phyloP scores from a whole-genome alignment of 495 filamentous ascomycete species.

The Neurospora sublineolata region DNA sequence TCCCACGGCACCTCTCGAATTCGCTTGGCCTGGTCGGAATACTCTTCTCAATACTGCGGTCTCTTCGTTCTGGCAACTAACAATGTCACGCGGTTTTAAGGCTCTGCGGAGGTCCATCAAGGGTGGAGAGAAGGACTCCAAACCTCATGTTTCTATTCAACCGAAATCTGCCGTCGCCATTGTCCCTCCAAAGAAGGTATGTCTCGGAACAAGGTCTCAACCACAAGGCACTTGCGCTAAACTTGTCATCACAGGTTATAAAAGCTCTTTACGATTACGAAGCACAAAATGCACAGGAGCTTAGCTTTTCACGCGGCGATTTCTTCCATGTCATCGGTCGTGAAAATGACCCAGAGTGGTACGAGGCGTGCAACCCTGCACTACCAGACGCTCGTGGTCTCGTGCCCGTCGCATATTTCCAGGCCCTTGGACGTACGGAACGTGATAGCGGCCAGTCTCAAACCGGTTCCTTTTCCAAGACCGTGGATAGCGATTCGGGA shows the following conservation, averaged over 20 bases:
- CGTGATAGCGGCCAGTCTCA: constrained; percentile 76
- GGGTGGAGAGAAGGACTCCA: constrained; percentile 60
- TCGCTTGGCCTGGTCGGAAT: background rate
- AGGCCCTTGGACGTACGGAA: constrained; percentile 79
- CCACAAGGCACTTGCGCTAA: constrained; percentile 14
- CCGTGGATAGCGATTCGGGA: constrained; percentile 62
- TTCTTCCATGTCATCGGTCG: constrained; percentile 98
- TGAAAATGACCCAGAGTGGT: constrained; percentile 92
- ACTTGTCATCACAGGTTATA: constrained; percentile 58
- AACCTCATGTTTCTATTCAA: constrained; percentile 75
- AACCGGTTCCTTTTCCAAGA: constrained; percentile 31
- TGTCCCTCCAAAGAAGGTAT: constrained; percentile 90
- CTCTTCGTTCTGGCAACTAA: constrained; percentile 17
- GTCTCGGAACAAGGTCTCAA: constrained; percentile 14
- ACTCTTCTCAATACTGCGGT: background rate
- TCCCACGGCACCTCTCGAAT: background rate
- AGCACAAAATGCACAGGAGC: constrained; percentile 62
- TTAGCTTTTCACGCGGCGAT: constrained; percentile 86
- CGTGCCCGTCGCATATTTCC: constrained; percentile 88
- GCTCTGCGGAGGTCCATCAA: constrained; percentile 79
- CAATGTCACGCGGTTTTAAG: constrained; percentile 40
- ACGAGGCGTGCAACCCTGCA: constrained; percentile 95
- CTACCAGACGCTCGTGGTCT: constrained; percentile 79
- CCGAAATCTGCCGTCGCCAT: constrained; percentile 93
- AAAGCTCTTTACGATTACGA: constrained; percentile 91